Conservation (phyloP, 768 basidiomycete genomes). For the Lentinus tigrinus region DNA sequence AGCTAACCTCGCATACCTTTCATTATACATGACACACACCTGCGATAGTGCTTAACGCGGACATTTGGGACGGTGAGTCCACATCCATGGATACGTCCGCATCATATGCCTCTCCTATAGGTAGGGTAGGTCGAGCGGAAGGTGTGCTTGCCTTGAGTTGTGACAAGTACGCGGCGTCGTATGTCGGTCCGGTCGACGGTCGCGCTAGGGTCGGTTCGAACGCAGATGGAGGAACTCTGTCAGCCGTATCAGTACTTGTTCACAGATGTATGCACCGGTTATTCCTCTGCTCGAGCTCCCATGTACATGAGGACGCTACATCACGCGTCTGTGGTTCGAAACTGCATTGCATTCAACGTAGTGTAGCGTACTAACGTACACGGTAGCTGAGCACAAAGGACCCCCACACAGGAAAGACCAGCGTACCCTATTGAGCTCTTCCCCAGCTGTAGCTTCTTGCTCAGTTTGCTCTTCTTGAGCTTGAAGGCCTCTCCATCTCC, state of each 20-base stretch:
- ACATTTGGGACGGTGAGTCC: constrained; percentile 34
- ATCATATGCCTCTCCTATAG: constrained; percentile 42
- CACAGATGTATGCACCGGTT: neutral
- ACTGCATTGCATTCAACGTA: neutral
- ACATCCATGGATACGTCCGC: constrained; percentile 47
- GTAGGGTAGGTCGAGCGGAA: constrained; percentile 44
- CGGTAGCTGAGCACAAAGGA: constrained; percentile 9
- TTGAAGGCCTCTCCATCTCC: constrained; percentile 66
- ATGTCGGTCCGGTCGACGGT: constrained; percentile 51
- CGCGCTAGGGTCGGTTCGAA: constrained; percentile 55
- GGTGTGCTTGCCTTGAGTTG: constrained; percentile 80
- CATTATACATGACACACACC: too few species aligned
- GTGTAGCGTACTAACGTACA: constrained; percentile 7
- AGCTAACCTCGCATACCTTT: too few species aligned
- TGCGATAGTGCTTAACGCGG: constrained; percentile 25
- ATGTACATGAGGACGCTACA: constrained; percentile 12
- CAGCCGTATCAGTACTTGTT: neutral
- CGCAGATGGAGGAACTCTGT: constrained; percentile 34
- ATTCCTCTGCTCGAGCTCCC: constrained; percentile 4
- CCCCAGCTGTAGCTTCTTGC: constrained; percentile 59
- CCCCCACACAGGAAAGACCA: too few species aligned
- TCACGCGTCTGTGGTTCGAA: neutral
- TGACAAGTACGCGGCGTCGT: constrained; percentile 70
- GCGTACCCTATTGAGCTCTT: constrained; percentile 31
- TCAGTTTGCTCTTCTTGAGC: constrained; percentile 79